Percentiles rank a stretch among this genome's conserved stretches.
Conservation (phyloP, 805 yeast species). For the Kuraishia piskuri region DNA sequence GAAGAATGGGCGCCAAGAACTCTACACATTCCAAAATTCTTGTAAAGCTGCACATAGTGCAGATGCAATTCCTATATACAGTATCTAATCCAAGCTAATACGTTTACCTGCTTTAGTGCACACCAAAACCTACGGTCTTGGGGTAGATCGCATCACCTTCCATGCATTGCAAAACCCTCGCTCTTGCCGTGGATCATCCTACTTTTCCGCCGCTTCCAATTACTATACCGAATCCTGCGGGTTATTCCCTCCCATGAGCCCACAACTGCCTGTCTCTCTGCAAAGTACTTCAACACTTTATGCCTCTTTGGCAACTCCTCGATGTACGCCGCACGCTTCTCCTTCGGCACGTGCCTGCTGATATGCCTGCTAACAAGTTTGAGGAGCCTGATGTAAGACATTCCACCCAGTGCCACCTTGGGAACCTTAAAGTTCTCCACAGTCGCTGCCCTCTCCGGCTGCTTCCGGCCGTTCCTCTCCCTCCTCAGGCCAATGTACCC, state of each 20-base stretch:
- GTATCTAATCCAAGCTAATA: no score
- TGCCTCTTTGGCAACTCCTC: neutral
- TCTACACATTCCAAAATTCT: no score
- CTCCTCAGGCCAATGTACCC: constrained; percentile 8
- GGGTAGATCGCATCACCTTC: no score
- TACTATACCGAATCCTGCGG: neutral
- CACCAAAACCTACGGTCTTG: no score
- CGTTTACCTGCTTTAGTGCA: no score
- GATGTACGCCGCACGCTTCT: neutral
- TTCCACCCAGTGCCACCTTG: neutral
- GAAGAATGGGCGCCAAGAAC: no score
- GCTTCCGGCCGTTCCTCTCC: neutral
- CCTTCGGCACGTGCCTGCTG: neutral
- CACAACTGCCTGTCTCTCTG: neutral
- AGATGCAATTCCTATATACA: no score
- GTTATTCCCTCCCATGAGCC: neutral
- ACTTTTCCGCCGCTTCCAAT: neutral
- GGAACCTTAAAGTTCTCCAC: neutral
- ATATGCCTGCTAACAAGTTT: neutral
- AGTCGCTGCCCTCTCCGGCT: neutral
- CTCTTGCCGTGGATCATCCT: no score
- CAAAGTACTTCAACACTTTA: neutral
- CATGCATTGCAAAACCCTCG: no score
- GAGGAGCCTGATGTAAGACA: neutral
- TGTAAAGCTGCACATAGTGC: no score